Evolutionary conservation across 1,284 basidiomycete genomes (phyloP).

Genomic region (Cryptococcus deneoformans): DNA sequence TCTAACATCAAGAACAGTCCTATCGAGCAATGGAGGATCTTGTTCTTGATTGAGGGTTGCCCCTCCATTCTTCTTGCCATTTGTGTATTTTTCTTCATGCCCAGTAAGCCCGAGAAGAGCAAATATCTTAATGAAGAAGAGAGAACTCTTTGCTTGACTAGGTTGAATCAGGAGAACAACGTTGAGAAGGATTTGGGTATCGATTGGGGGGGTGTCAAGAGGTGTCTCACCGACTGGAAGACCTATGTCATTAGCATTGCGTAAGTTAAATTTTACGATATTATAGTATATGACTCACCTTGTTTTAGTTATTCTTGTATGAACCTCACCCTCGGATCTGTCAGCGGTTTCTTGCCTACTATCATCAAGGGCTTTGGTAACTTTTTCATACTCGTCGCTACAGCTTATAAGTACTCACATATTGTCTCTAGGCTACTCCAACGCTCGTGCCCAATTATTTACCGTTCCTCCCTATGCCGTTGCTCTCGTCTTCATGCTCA

Average conservation of each 20-base stretch:
- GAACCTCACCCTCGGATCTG: constrained; percentile 72
- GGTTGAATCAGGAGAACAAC: constrained; percentile 67
- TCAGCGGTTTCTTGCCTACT: constrained; percentile 79
- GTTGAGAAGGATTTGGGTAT: constrained; percentile 55
- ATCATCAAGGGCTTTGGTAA: constrained; percentile 57
- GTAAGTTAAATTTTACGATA: constrained; percentile 52
- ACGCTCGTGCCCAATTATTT: constrained; percentile 52
- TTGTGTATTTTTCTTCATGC: constrained; percentile 63
- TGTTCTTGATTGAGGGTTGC: constrained; percentile 60
- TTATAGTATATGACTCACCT: too few species aligned
- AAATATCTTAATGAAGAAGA: constrained; percentile 67
- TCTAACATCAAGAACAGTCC: constrained; percentile 32
- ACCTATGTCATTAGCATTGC: constrained; percentile 58
- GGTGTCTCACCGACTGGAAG: constrained; percentile 64
- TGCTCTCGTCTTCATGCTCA: constrained; percentile 64
- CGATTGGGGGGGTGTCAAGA: constrained; percentile 54
- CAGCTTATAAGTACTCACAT: too few species aligned
- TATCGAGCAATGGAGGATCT: constrained; percentile 40
- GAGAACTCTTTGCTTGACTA: constrained; percentile 65
- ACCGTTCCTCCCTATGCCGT: constrained; percentile 64
- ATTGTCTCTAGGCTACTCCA: constrained; percentile 51
- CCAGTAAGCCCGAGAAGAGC: constrained; percentile 73
- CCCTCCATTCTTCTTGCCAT: constrained; percentile 61
- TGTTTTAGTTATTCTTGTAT: constrained; percentile 66
- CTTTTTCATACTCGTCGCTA: not conserved